These are phyloP conservation scores for Limnomonas spitsbergensis DNA, from an alignment of 139 green algal genomes.

Conservation along the genomic window DNA sequence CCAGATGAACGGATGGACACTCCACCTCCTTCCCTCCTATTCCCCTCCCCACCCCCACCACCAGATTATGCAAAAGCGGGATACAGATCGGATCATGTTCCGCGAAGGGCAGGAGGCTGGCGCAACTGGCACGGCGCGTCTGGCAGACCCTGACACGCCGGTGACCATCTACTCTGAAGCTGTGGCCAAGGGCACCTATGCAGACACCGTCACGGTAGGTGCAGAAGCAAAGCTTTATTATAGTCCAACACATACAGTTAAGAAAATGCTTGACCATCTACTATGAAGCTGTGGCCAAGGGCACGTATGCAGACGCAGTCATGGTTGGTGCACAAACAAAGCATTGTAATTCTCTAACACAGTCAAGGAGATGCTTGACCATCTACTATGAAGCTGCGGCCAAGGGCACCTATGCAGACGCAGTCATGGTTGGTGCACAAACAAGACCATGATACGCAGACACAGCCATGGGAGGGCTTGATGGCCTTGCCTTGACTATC, in stretches of 20 bases:
- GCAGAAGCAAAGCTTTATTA: too few relatives aligned
- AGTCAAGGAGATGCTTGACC: too few relatives aligned
- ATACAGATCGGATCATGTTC: neutral
- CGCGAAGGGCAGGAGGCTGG: slow-evolving; percentile 8
- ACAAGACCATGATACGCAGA: neutral
- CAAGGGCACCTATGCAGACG: slow-evolving; percentile 29
- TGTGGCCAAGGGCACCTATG: slow-evolving; percentile 40
- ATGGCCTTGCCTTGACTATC: too few relatives aligned
- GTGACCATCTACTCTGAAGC: slow-evolving; percentile 51
- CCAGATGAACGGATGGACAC: too few relatives aligned
- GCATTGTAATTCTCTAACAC: neutral
- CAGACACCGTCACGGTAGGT: slow-evolving; percentile 21
- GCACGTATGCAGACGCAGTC: slow-evolving; percentile 24
- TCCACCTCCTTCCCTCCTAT: too few relatives aligned
- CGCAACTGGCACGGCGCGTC: slow-evolving; percentile 7
- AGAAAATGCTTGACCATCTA: slow-evolving; percentile 58
- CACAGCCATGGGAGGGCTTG: too few relatives aligned
- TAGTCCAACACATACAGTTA: slow-evolving; percentile 1
- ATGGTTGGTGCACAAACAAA: slow-evolving; percentile 22
- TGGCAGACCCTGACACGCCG: slow-evolving; percentile 37
- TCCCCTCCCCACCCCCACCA: neutral
- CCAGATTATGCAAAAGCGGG: neutral
- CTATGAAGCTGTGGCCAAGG: slow-evolving; percentile 43
- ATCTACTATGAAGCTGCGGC: slow-evolving; percentile 50
- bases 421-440: slow-evolving; percentile 19